phyloP scores from a whole-genome alignment of 768 basidiomycete species.

The Rhodotorula kratochvilovae region DNA sequence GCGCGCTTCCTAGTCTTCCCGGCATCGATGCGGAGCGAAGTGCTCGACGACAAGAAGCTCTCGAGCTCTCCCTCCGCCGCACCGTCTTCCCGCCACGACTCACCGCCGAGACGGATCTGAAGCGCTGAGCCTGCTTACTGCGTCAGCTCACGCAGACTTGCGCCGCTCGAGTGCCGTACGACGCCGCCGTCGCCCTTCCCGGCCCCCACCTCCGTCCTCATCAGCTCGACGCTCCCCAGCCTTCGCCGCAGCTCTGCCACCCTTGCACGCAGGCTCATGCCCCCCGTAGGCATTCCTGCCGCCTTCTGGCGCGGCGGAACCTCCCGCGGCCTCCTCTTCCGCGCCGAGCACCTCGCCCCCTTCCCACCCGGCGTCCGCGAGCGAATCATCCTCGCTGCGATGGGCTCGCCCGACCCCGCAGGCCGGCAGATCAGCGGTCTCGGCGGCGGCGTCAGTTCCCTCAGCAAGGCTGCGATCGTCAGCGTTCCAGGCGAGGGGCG shows the following conservation, averaged over 20 bases:
- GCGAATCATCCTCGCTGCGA: conserved; percentile 26
- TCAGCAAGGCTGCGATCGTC: conserved; percentile 31
- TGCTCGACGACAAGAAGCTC: too few relatives aligned
- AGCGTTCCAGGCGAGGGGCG: conserved; percentile 21
- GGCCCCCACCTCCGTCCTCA: background rate
- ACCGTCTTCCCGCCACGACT: too few relatives aligned
- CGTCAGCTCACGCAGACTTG: too few relatives aligned
- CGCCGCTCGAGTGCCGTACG: too few relatives aligned
- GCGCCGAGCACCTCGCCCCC: conserved; percentile 27
- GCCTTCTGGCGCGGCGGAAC: conserved; percentile 38
- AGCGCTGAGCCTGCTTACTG: too few relatives aligned
- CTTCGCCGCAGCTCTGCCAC: background rate
- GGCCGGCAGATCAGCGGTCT: conserved; percentile 17
- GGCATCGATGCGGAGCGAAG: too few relatives aligned
- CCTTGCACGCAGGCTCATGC: background rate
- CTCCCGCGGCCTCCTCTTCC: conserved; percentile 29
- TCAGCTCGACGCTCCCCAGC: background rate
- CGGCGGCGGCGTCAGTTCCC: conserved; percentile 26
- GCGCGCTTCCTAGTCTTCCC: too few relatives aligned
- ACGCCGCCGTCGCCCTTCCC: too few relatives aligned
- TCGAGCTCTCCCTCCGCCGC: too few relatives aligned
- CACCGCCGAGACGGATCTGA: too few relatives aligned
- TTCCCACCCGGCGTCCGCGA: conserved; percentile 18
- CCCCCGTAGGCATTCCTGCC: conserved; percentile 6
- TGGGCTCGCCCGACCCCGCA: conserved; percentile 35